These are phyloP conservation scores for Pseudoneurospora amorphoporcata DNA, from an alignment of 495 filamentous ascomycete genomes.

Conservation along the genomic window DNA sequence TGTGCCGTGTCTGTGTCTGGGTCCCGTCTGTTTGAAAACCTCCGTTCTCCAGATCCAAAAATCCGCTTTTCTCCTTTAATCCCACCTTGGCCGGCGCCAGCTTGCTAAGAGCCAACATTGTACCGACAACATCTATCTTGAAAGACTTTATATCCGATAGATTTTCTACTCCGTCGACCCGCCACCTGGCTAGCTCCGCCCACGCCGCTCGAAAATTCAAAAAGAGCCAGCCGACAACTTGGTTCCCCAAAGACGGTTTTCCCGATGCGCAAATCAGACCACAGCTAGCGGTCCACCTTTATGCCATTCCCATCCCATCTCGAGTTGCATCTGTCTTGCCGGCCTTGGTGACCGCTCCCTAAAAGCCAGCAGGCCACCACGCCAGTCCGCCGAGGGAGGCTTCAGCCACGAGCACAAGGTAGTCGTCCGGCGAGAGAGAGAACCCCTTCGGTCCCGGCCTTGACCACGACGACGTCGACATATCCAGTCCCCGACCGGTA, in stretches of 20 bases:
- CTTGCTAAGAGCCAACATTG: not conserved
- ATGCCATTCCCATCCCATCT: not conserved
- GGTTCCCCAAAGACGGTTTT: not conserved
- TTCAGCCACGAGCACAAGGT: not conserved
- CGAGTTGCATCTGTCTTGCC: not conserved
- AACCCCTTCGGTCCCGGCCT: not conserved
- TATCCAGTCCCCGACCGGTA: not conserved
- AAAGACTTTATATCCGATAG: not conserved
- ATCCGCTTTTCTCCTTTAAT: constrained; percentile 18
- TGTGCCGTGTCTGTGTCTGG: not conserved
- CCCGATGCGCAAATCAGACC: not conserved
- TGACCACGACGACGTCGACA: not conserved
- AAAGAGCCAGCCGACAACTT: not conserved
- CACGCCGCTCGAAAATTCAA: not conserved
- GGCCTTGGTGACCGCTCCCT: not conserved
- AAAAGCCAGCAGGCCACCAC: not conserved
- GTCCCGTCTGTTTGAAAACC: constrained; percentile 9
- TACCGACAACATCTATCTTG: not conserved
- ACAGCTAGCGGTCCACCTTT: not conserved
- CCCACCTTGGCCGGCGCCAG: not conserved
- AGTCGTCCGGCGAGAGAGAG: not conserved
- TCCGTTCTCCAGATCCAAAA: constrained; percentile 22
- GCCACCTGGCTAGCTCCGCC: not conserved
- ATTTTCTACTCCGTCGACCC: not conserved
- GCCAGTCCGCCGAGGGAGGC: not conserved